Conservation (phyloP, 2,329 filamentous ascomycete species). For the Pseudovirgaria hyperparasitica region DNA sequence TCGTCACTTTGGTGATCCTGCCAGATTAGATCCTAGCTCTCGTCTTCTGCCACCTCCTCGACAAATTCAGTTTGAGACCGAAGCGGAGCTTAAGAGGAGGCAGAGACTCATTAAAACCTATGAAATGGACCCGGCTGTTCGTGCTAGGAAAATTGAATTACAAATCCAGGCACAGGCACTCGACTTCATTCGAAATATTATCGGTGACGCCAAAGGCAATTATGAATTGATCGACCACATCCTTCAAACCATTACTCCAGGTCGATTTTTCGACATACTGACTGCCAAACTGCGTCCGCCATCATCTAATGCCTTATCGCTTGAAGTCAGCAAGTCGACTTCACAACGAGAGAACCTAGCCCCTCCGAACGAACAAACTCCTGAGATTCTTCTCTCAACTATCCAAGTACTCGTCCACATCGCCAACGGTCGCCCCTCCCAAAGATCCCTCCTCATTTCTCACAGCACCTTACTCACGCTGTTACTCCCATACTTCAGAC, state of each 20-base stretch:
- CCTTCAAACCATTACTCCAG: conserved; percentile 61
- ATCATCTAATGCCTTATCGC: conserved; percentile 3
- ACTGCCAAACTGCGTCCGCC: conserved; percentile 59
- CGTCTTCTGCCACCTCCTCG: conserved; percentile 9
- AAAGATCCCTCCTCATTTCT: conserved; percentile 53
- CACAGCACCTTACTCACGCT: conserved; percentile 65
- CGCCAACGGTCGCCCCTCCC: conserved; percentile 65
- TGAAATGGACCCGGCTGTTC: conserved; percentile 55
- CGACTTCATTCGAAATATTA: conserved; percentile 80
- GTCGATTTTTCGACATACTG: conserved; percentile 69
- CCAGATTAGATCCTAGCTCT: no score
- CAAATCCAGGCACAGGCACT: conserved; percentile 85
- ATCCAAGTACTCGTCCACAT: conserved; percentile 80
- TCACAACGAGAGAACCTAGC: conserved; percentile 9
- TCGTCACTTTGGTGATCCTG: conserved; percentile 21
- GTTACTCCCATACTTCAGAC: conserved; percentile 60
- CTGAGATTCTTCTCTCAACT: conserved; percentile 63
- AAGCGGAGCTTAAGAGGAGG: conserved; percentile 23
- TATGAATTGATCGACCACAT: conserved; percentile 73
- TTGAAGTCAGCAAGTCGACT: conserved; percentile 2
- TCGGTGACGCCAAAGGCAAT: conserved; percentile 47
- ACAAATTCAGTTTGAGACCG: conserved; percentile 22
- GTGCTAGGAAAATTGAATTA: conserved; percentile 63
- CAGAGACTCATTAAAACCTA: conserved; percentile 41
- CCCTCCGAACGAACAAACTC: conserved; percentile 8